Conservation (phyloP, 78 protist species). For the Dictyostelium intermedium region DNA sequence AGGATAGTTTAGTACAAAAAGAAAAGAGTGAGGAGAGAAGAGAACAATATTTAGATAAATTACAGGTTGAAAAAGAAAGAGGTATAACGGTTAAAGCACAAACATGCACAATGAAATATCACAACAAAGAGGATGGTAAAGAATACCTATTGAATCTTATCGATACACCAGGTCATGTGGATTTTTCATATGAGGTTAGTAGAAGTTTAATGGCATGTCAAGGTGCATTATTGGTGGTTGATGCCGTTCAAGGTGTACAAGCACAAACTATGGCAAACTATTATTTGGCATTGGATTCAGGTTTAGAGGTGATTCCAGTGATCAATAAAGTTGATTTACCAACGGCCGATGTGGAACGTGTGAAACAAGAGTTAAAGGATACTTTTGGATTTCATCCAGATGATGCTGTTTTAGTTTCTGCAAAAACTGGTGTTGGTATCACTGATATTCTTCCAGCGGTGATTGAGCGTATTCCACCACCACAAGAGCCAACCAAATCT, state of each 20-base stretch:
- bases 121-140: conserved; percentile 49
- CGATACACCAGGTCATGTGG: conserved; percentile 97
- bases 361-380: conserved; percentile 35
- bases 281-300: conserved; percentile 75
- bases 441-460: conserved; percentile 81
- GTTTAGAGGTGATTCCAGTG: conserved; percentile 88
- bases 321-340: conserved; percentile 92
- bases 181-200: conserved; percentile 90
- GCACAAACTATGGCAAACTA: conserved; percentile 93
- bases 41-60: conserved; percentile 77
- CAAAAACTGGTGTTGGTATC: conserved; percentile 70
- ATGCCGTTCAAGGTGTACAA: conserved; percentile 90
- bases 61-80: conserved; percentile 88
- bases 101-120: conserved; percentile 78
- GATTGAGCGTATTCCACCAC: conserved; percentile 87
- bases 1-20: conserved; percentile 40
- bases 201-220: conserved; percentile 89
- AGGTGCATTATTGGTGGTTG: conserved; percentile 91
- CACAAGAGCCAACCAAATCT: background rate
- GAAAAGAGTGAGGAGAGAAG: conserved; percentile 47
- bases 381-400: conserved; percentile 65
- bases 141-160: conserved; percentile 88
- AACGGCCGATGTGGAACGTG: conserved; percentile 64
- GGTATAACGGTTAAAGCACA: conserved; percentile 95
- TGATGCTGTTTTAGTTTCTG: conserved; percentile 40